Evolutionary conservation across 805 yeast species (phyloP), one percentile per base, ranked within the genome.

Genomic region (Cyberlindnera maclurae): DNA sequence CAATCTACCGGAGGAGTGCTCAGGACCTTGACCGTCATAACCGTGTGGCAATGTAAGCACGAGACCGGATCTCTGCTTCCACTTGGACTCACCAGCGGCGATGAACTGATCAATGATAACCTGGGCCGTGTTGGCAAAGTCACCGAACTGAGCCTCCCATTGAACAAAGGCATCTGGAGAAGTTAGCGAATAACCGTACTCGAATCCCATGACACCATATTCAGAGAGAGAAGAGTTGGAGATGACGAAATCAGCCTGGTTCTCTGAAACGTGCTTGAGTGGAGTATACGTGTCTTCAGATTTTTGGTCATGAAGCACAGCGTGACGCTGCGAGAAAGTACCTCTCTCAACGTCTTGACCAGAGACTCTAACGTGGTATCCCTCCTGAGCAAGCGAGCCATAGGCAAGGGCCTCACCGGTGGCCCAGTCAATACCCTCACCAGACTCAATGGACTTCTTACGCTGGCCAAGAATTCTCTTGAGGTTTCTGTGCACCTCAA

Each of bases 331-430:
- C 39, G 98, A 93, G 77, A 93, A 90, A 30, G 99, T 93, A 73
- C 99, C 99, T 79, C 99, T 88, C 76, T 93, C 98, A 50, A 93
- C 97, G 77, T 93, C 99, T 73, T 93, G 97, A 63, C 99, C 99
- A 34, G 96, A 85, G 37, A 93, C 83, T 73, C 99, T 85, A 44
- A 93, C 94, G 56, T 90, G 95, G 69, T 82, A 83, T 49, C 98
- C 98, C 68, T 93, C 99, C 57, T 79, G 62, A 39, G 81, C 82
- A 52, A 93, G 73, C 37, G 97, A 78, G 59, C 97, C 99, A 57
- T 82, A 90, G 15, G 98, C 98, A 54, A 93, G 78, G 34, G 97
- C 97, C 71, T 93, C 99, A 77, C 96, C 99, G 42, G 99, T 93
- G 34, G 98, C 82, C 98, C 97, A 93, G 66, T 93, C 99, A 50